Evolutionary conservation across 1,139 yeast species (phyloP).

Genomic region (Taiozyma sp.): DNA sequence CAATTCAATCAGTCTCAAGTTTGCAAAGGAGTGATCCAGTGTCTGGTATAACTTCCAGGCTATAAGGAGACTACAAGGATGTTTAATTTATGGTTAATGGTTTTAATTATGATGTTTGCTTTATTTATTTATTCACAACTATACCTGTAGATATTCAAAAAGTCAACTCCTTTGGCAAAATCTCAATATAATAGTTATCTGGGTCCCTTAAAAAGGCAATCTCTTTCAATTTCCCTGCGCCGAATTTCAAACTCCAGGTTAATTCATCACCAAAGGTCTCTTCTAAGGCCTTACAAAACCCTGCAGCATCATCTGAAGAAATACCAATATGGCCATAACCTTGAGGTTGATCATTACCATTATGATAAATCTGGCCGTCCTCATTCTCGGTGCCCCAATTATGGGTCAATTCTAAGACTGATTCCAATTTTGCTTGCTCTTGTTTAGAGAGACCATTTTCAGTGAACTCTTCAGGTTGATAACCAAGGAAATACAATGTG

Average conservation of each 20-base stretch:
- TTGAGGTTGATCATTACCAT: constrained; percentile 72
- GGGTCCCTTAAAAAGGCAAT: constrained; percentile 83
- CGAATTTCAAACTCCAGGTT: constrained; percentile 49
- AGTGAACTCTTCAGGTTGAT: constrained; percentile 37
- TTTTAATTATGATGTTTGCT: not conserved
- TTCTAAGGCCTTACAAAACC: constrained; percentile 50
- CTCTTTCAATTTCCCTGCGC: constrained; percentile 53
- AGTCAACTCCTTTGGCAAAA: constrained; percentile 37
- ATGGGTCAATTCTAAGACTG: constrained; percentile 83
- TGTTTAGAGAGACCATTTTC: constrained; percentile 29
- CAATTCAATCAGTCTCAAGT: constrained; percentile 76
- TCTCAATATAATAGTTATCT: constrained; percentile 86
- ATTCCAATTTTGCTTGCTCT: constrained; percentile 46
- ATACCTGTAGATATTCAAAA: not conserved
- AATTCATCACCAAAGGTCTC: constrained; percentile 40
- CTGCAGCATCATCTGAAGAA: constrained; percentile 60
- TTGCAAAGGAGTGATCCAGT: constrained; percentile 30
- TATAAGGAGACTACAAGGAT: not conserved
- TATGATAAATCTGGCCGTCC: constrained; percentile 69
- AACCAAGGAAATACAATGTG: constrained; percentile 82
- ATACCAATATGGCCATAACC: constrained; percentile 90
- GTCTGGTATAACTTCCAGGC: not conserved
- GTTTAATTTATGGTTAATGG: not conserved
- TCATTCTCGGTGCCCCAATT: constrained; percentile 94
- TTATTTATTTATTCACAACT: not conserved